phyloP scores from a whole-genome alignment of 2,329 filamentous ascomycete species.

The Diaporthe capsici region DNA sequence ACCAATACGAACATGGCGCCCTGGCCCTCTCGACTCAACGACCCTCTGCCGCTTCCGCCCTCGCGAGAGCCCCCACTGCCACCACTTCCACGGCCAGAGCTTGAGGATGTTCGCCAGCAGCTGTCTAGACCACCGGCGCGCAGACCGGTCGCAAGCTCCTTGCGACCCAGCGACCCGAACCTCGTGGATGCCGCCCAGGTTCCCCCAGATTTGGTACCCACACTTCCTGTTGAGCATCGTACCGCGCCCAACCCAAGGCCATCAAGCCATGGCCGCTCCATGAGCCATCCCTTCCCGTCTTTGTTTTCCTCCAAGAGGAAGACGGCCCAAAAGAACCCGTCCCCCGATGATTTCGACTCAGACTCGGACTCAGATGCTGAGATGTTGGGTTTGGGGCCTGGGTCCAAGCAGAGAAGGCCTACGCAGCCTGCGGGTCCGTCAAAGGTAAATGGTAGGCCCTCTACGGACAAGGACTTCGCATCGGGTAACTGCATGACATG shows the following conservation, averaged over 20 bases:
- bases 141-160: conserved; percentile 33
- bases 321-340: conserved; percentile 57
- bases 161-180: conserved; percentile 23
- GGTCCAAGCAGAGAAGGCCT: conserved; percentile 52
- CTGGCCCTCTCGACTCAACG: conserved; percentile 36
- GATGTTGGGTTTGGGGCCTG: conserved; percentile 44
- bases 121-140: conserved; percentile 33
- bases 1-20: conserved; percentile 37
- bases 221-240: conserved; percentile 47
- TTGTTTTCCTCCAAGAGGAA: conserved; percentile 75
- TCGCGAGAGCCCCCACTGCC: conserved; percentile 39
- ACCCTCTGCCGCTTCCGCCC: conserved; percentile 31
- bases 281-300: conserved; percentile 85
- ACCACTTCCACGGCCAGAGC: conserved; percentile 31
- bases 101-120: conserved; percentile 29
- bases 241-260: conserved; percentile 42
- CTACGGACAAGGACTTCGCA: conserved; percentile 69
- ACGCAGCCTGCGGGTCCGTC: conserved; percentile 23
- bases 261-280: conserved; percentile 71
- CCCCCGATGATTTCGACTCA: conserved; percentile 52
- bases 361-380: conserved; percentile 59
- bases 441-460: conserved; percentile 41
- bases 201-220: conserved; percentile 60
- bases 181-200: conserved; percentile 29
- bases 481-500: conserved; percentile 89